Evolutionary conservation across 352 stramenopile species (phyloP), one percentile per base, ranked within the genome.

Genomic region (Phytophthora niederhauseri): DNA sequence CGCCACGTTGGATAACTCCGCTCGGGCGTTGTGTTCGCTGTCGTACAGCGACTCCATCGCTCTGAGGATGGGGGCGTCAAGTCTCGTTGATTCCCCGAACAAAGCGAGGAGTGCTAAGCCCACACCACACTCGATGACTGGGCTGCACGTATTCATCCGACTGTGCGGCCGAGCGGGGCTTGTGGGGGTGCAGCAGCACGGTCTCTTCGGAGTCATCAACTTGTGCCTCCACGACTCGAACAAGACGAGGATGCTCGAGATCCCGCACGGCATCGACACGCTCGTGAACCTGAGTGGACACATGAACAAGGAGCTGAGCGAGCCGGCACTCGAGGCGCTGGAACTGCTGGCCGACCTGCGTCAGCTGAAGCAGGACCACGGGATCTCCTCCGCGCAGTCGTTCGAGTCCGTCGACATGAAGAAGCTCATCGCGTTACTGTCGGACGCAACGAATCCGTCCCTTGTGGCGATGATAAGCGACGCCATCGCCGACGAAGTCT

Each of bases 41-140:
- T 91, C 90, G 7, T 97, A 97, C 72, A 94, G 81, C 63, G 89
- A 97, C 50, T 57, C 69, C 22, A 79, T 96, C n/a, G 88, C 87
- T 19, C 30, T 92, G 6, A 66, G 73, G 9, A 72, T 95, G 66
- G 89, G 79, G 26, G 70, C 48, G 28, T 56, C 34, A 17, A 64
- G 50, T 59, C 46, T 60, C 4, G 46, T 59, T 14, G 61, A 64
- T 17, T 4, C 43, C 7, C 24, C 41, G 7, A 64, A 20, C 52
- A 74, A 74, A 66, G 48, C 41, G 20, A 72, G 8, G 14, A 51
- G 19, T 24, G 30, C 15, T 8, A 62, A 36, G 36, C 17, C 48
- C 11, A 24, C 53, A 4, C 17, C 50, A 2, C 48, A 50, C 3
- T 53, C 77, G 20, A 61, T 75, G 43, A 82, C 75, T 43, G 84